Evolutionary conservation across 192 early-diverging fungal species (phyloP), one percentile per base, ranked within the genome.

Genomic region (Coemansia sp.): DNA sequence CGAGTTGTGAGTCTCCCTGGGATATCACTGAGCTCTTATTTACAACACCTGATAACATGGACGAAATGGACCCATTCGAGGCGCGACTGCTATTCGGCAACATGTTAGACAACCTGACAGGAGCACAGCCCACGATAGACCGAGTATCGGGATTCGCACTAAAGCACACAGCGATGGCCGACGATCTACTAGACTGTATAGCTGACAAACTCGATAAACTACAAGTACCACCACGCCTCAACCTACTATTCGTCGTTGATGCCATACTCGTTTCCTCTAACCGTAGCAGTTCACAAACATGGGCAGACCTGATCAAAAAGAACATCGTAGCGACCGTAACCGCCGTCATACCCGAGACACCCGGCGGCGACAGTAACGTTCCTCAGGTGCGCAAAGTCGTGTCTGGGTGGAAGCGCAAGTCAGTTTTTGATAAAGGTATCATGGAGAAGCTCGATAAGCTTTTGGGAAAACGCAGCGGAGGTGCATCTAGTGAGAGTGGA

Each of bases 61-160:
- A 85, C 57, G 84, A 81, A 16, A 81, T 79, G 41, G 84, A 85
- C 39, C 84, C 84, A 9, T 85, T 85, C 53, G 84, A 85, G 69
- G 79, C 79, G 3, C 73, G 84, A 33, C 43, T 85, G 47, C 68
- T 81, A 13, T 88, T 88, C 65, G 79, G 80, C 57, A 82, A 80
- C 63, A 80, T 83, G 76, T 75, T 88, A 27, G 78, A 76, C 64
- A 81, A 80, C 61, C 67, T 86, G 18, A 75, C 82, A 2, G 76
- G 79, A 15, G 73, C 84, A 9, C 74, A 79, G 50, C 79, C 83
- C 10, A 76, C 75, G 6, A 80, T 84, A 41, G 75, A 84, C 64
- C 65, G 77, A 7, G 78, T 83, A 24, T 63, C 76, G 27, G 41
- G 57, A 16, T 88, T 83, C 61, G 87, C 82, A 9, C 47, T 85